Evolutionary conservation across 2,329 filamentous ascomycete species (phyloP).

Genomic region (Chrysosporium keratinophilum): DNA sequence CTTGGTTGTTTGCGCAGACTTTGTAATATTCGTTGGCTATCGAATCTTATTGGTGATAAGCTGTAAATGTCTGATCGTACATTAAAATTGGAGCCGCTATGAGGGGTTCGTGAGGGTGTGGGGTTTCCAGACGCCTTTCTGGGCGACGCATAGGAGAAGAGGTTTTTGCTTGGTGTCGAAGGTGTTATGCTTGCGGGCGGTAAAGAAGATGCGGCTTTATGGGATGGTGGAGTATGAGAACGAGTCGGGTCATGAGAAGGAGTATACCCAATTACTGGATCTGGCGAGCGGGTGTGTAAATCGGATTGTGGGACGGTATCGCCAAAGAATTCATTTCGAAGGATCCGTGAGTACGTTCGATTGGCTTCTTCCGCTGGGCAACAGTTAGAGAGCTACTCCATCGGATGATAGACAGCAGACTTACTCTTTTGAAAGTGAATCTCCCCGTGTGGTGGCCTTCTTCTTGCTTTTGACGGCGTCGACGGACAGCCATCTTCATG

Average conservation of each 20-base stretch:
- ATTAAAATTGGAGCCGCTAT: conserved; percentile 80
- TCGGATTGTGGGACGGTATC: conserved; percentile 73
- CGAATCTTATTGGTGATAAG: conserved; percentile 82
- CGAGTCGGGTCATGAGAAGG: conserved; percentile 55
- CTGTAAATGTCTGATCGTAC: conserved; percentile 89
- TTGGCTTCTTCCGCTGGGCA: conserved; percentile 78
- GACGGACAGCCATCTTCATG: conserved; percentile 90
- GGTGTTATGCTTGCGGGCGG: conserved; percentile 68
- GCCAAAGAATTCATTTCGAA: conserved; percentile 89
- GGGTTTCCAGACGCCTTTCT: conserved; percentile 66
- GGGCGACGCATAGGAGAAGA: conserved; percentile 83
- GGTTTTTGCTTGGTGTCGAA: conserved; percentile 92
- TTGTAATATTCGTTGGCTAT: conserved; percentile 85
- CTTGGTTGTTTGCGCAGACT: conserved; percentile 81
- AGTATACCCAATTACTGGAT: conserved; percentile 39
- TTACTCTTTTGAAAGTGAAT: conserved; percentile 87
- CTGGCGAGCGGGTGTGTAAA: conserved; percentile 52
- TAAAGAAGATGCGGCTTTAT: conserved; percentile 50
- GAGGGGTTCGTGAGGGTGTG: conserved; percentile 78
- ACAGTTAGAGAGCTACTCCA: conserved; percentile 16
- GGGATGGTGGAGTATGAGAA: conserved; percentile 70
- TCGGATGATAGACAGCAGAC: conserved; percentile 24
- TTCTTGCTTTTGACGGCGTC: conserved; percentile 75
- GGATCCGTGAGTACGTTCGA: conserved; percentile 73
- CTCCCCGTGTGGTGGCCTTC: conserved; percentile 76